Evolutionary conservation across 2,329 filamentous ascomycete species (phyloP), one percentile per base, ranked within the genome.

Genomic region (Periconia macrospinosa): DNA sequence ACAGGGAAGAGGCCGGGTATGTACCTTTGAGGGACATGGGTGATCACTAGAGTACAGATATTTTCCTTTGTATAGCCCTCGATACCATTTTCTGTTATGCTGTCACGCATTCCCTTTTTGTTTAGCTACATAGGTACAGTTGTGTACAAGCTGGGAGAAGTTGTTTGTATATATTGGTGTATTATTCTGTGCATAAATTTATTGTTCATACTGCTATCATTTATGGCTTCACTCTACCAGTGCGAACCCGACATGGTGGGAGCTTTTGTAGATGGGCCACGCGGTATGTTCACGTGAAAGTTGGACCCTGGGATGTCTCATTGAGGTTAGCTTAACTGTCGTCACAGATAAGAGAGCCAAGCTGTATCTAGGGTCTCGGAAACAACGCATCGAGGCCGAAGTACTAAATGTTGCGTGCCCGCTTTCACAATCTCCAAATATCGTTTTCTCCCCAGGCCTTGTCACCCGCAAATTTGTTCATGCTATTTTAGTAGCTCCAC

Each of bases 11-110:
- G 53, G 69, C 62, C n/a, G 72, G 72, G 10, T 81, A 81, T 68
- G 75, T 80, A 54, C 77, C 75, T 48, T 53, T 81, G 52, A 69
- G 76, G 56, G 75, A 75, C 57, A 73, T 76, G 71, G 68, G 70
- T 2, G 73, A 75, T 50, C 61, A 63, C 23, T 67, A 48, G 50
- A 37, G 30, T 3, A 18, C 9, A 13, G 33, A 37, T 9, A 23
- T 35, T 19, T 55, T 48, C 9, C 14, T 19, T 40, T 35, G 9
- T 20, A 13, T 41, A 37, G 45, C n/a, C 40, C 14, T 45, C 17
- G 41, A 47, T 30, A 44, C 23, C 41, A 37, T 49, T 52, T 37
- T 35, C 35, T 54, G n/a, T 43, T 17, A n/a, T 30, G 20, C 23
- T 41, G 35, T 30, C 42, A 43, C 47, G 20, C 35, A 30, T 30